These are phyloP conservation scores for Plenodomus lindquistii DNA, from an alignment of 2,329 filamentous ascomycete species.

Conservation along the genomic window DNA sequence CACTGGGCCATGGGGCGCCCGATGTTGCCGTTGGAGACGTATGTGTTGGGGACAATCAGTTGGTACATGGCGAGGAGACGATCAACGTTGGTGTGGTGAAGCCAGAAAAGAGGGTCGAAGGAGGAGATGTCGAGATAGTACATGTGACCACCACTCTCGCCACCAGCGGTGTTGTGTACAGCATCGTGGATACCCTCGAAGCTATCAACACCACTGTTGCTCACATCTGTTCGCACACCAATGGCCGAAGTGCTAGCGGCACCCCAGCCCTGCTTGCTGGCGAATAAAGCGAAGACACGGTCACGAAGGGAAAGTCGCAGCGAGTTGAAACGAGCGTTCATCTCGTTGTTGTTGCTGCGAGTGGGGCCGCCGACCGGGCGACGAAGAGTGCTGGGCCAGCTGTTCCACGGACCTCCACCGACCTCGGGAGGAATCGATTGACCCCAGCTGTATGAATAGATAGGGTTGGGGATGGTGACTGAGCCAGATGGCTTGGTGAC, in stretches of 20 bases:
- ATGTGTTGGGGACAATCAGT: constrained; percentile 69
- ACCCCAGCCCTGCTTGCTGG: constrained; percentile 37
- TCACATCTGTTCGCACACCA: constrained; percentile 36
- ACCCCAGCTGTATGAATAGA: constrained; percentile 51
- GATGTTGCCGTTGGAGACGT: constrained; percentile 56
- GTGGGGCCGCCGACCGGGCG: constrained; percentile 38
- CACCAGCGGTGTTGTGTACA: constrained; percentile 40
- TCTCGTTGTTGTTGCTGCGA: constrained; percentile 44
- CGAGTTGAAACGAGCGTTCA: constrained; percentile 32
- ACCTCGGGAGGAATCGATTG: constrained; percentile 60
- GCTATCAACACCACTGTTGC: constrained; percentile 39
- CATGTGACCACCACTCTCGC: constrained; percentile 68
- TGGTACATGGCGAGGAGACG: constrained; percentile 75
- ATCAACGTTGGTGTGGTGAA: constrained; percentile 46
- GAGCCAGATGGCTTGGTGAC: constrained; percentile 49
- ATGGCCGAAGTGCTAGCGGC: constrained; percentile 33
- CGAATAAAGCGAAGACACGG: constrained; percentile 42
- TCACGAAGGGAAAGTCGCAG: constrained; percentile 40
- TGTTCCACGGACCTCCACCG: constrained; percentile 40
- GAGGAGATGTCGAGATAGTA: constrained; percentile 72
- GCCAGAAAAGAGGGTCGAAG: constrained; percentile 69
- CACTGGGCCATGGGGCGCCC: constrained; percentile 39
- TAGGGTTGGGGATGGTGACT: constrained; percentile 49
- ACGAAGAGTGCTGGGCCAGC: constrained; percentile 36
- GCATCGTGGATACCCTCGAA: constrained; percentile 43